A percentile compares a stretch with the other conserved stretches of the same genome.
Evolutionary conservation across 2,329 filamentous ascomycete genomes (phyloP).

Genomic region (Fusarium illudens): DNA sequence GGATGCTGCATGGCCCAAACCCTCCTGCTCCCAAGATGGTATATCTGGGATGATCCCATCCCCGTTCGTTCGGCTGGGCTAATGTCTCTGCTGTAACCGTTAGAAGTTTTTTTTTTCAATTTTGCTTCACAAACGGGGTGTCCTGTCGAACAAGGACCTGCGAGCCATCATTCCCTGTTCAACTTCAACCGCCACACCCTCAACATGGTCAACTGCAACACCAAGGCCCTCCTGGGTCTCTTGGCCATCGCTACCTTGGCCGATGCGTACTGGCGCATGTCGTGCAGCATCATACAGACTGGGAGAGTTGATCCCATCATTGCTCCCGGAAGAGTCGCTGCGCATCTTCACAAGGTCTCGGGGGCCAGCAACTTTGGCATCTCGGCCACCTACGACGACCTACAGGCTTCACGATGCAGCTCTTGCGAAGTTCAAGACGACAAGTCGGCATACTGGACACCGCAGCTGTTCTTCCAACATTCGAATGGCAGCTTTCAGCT

Average conservation of each 20-base stretch:
- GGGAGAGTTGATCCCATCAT: slow-evolving; percentile 35
- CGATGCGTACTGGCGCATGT: slow-evolving; percentile 39
- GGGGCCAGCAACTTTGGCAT: slow-evolving; percentile 36
- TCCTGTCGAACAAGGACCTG: slow-evolving; percentile 16
- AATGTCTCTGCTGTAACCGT: neutral
- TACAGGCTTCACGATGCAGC: slow-evolving; percentile 34
- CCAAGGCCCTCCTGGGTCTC: slow-evolving; percentile 12
- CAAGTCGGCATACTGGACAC: slow-evolving; percentile 40
- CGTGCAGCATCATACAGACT: slow-evolving; percentile 36
- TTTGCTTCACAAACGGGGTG: slow-evolving; percentile 1
- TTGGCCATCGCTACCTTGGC: slow-evolving; percentile 12
- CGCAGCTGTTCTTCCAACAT: slow-evolving; percentile 35
- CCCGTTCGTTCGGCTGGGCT: neutral
- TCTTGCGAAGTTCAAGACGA: slow-evolving; percentile 38
- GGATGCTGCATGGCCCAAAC: slow-evolving; percentile 3
- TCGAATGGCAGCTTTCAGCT: slow-evolving; percentile 36
- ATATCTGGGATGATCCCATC: slow-evolving; percentile 27
- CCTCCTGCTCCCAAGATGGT: neutral
- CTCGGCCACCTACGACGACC: slow-evolving; percentile 18
- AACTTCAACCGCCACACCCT: neutral
- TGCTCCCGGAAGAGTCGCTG: slow-evolving; percentile 28
- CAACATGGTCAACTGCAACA: slow-evolving; percentile 21
- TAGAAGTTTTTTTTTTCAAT: neutral
- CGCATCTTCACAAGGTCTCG: slow-evolving; percentile 36
- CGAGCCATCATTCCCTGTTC: slow-evolving; percentile 11